Evolutionary conservation across 768 basidiomycete genomes (phyloP), one percentile per base, ranked within the genome.

Genomic region (Termitomyces sp.): DNA sequence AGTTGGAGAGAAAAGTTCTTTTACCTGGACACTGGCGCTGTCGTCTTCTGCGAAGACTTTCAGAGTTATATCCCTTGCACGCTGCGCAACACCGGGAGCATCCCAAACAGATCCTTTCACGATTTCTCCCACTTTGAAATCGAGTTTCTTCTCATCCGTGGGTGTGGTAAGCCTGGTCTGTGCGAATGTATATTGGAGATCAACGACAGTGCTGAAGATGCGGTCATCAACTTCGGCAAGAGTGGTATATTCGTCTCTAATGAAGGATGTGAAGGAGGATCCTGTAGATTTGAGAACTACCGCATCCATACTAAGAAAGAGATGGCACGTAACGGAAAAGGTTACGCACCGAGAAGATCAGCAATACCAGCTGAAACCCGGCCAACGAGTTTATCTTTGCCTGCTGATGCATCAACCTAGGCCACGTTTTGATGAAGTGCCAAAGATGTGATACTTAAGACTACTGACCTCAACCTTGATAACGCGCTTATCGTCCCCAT

Each of bases 211-310:
- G 17, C 89, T 91, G 73, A 98, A 87, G 64, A 98, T 87, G 9
- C 96, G 82, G 61, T 98, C 96, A 62, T 85, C 70, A 44, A 96
- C 94, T 60, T 89, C 85, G 14, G 69, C 74, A 21, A 96, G 81
- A 1, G 91, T 94, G n/a, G 94, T 94, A 71, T 85, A 91, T 65
- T 94, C 90, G 70, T 96, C 94, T 3, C 82, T 79, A 49, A 89
- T 68, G 71, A 94, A 98, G 28, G 80, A 77, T 54, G 85, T 78
- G 67, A 98, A 98, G 0, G 87, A 82, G 0, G 91, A 94, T 12
- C 92, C 95, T 4, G 89, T 85, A 35, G 89, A 84, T 73, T 98
- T 98, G 64, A 98, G 82, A 14, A 97, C 94, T 91, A 62, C 11
- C 11, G n/a, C 7, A 6, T 26, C 0, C 23, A 23, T 15, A 26